These are phyloP conservation scores for Acacia concinna DNA, from an alignment of 331 rosid species.

Conservation along the genomic window DNA sequence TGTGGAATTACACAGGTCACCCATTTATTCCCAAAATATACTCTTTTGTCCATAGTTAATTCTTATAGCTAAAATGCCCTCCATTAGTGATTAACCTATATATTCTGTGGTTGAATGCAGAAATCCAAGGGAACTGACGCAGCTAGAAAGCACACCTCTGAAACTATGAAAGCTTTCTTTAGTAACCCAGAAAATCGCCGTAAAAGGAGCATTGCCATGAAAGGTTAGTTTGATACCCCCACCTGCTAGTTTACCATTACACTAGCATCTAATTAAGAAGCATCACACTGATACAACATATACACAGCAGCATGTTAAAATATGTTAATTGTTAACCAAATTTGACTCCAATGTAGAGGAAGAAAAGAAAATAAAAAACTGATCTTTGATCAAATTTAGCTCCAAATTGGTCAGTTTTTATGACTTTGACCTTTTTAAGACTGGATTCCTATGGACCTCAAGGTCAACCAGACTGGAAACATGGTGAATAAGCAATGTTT, in stretches of 20 bases:
- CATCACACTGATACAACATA: background rate
- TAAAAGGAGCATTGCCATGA: constrained; percentile 87
- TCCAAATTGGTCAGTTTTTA: background rate
- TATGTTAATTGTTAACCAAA: background rate
- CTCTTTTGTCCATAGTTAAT: background rate
- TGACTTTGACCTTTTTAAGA: background rate
- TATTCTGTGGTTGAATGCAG: constrained; percentile 44
- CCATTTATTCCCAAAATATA: background rate
- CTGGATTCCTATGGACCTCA: background rate
- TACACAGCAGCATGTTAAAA: background rate
- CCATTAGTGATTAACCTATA: background rate
- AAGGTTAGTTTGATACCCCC: constrained; percentile 50
- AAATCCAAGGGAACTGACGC: constrained; percentile 81
- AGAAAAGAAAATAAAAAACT: background rate
- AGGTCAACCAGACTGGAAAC: background rate
- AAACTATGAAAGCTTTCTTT: constrained; percentile 74
- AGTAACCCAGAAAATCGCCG: constrained; percentile 87
- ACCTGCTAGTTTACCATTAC: background rate
- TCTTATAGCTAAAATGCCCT: background rate
- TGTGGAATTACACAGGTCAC: background rate
- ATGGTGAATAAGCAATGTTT: background rate
- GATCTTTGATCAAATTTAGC: background rate
- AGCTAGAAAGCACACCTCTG: constrained; percentile 80
- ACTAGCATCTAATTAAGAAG: background rate
- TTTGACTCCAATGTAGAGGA: background rate